Evolutionary conservation across 768 basidiomycete species (phyloP), one percentile per base, ranked within the genome.

Genomic region (Amanita rubescens): DNA sequence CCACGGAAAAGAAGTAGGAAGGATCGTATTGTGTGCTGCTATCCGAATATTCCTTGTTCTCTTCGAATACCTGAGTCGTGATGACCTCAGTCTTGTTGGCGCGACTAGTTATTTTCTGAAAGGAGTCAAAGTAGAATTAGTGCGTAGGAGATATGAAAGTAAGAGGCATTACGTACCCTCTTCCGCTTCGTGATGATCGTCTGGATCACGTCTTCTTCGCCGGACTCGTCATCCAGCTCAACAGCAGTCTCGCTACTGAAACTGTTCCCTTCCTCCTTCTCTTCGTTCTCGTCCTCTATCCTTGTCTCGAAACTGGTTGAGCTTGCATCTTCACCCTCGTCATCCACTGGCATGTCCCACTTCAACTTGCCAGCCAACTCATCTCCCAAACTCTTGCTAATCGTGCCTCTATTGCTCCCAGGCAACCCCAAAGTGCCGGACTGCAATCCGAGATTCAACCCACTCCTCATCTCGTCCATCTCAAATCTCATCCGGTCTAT

Each of bases 401-500:
- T 59, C 15, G 78, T 84, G 38, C 76, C 79, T 30, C 69, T 69
- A 15, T 66, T 71, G 60, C 83, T 90, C 38, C 69, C 71, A 44
- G 58, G 54, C 3, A 20, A 43, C 62, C 30, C 75, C 78, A 12
- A 70, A 67, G 0, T 71, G 66, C 11, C 69, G 71, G 11, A 65
- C 62, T 37, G 63, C 65, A 19, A 56, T 60, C n/a, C 67, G 69
- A 37, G 68, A 27, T 62, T 68, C 35, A 69, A 65, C 5, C 73
- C 71, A 49, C 71, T 80, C 37, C 92, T 77, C 75, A 94, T 80
- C 68, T 94, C 92, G 60, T 97, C 94, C 77, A 97, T 82, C 61
- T 97, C 94, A 58, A 87, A 95, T 30, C 90, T 78, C 80, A 96
- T 85, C 44, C 93, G 79, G 65, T 96, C 94, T 59, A 97, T 97